phyloP scores from a whole-genome alignment of 768 basidiomycete species.

The Psilocybe subaeruginosa region DNA sequence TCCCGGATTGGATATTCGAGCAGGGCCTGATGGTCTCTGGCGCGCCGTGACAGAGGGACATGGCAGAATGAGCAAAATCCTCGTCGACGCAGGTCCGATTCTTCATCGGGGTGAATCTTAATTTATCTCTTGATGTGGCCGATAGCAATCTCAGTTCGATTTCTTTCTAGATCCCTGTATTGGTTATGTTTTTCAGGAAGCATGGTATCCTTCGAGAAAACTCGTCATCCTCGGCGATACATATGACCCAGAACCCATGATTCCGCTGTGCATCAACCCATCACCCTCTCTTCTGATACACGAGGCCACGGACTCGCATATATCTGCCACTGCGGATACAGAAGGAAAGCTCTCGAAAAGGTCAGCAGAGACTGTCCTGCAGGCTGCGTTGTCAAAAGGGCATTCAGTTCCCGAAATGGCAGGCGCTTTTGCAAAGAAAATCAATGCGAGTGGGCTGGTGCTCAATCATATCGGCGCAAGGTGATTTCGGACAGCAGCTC shows the following conservation, averaged over 20 bases:
- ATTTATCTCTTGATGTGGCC: slow-evolving; percentile 17
- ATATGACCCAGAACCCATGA: slow-evolving; percentile 59
- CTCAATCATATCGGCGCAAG: slow-evolving; percentile 80
- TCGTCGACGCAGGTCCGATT: slow-evolving; percentile 79
- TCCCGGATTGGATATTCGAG: slow-evolving; percentile 60
- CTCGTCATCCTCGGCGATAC: slow-evolving; percentile 83
- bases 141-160: not conserved
- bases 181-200: slow-evolving; percentile 75
- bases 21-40: slow-evolving; percentile 67
- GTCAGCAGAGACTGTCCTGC: slow-evolving; percentile 40
- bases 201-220: slow-evolving; percentile 52
- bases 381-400: slow-evolving; percentile 64
- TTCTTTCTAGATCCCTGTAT: slow-evolving; percentile 66
- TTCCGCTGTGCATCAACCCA: slow-evolving; percentile 55
- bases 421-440: slow-evolving; percentile 67
- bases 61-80: slow-evolving; percentile 43
- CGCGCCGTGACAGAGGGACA: slow-evolving; percentile 43
- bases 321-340: slow-evolving; percentile 58
- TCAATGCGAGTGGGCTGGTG: slow-evolving; percentile 63
- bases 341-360: slow-evolving; percentile 40
- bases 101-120: slow-evolving; percentile 62
- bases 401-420: slow-evolving; percentile 84
- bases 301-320: slow-evolving; percentile 79
- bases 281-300: slow-evolving; percentile 76
- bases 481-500: slow-evolving; percentile 33